Evolutionary conservation across 805 yeast genomes (phyloP).

Genomic region (Cephaloascus fragrans): DNA sequence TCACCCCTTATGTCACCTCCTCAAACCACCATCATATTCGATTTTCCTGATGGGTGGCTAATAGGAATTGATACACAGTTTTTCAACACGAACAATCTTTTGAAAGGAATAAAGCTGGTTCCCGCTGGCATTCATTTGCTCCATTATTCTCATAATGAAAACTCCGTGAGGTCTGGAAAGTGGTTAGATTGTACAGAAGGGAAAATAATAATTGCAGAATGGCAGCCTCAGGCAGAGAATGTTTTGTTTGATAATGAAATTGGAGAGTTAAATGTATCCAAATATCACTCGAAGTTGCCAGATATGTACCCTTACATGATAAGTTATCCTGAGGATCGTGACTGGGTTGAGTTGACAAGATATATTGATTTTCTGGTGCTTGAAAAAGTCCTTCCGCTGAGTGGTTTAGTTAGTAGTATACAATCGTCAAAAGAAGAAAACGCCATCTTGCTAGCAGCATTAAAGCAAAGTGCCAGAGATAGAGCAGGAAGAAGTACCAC

Average conservation of each 20-base stretch:
- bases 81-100: constrained; percentile 6
- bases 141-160: constrained; percentile 4
- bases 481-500: constrained; percentile 10
- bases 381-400: constrained; percentile 13
- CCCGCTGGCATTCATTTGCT: constrained; percentile 10
- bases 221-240: constrained; percentile 18
- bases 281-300: constrained; percentile 16
- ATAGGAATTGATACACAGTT: constrained; percentile 12
- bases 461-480: constrained; percentile 16
- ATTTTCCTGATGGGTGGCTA: constrained; percentile 4
- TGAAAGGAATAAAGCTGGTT: constrained; percentile 9
- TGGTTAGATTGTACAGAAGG: constrained; percentile 17
- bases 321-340: constrained; percentile 21
- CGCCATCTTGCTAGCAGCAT: constrained; percentile 23
- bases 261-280: constrained; percentile 19
- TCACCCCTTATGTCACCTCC: not conserved
- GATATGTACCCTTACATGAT: constrained; percentile 27
- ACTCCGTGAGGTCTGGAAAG: constrained; percentile 7
- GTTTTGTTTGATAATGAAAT: constrained; percentile 12
- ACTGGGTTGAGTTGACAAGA: constrained; percentile 15
- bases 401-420: constrained; percentile 28
- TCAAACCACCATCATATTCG: not conserved
- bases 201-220: constrained; percentile 19
- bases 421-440: constrained; percentile 44
- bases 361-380: constrained; percentile 15